Evolutionary conservation across 441 rosid species (phyloP), one percentile per base, ranked within the genome.

Genomic region (Metrosideros polymorpha): DNA sequence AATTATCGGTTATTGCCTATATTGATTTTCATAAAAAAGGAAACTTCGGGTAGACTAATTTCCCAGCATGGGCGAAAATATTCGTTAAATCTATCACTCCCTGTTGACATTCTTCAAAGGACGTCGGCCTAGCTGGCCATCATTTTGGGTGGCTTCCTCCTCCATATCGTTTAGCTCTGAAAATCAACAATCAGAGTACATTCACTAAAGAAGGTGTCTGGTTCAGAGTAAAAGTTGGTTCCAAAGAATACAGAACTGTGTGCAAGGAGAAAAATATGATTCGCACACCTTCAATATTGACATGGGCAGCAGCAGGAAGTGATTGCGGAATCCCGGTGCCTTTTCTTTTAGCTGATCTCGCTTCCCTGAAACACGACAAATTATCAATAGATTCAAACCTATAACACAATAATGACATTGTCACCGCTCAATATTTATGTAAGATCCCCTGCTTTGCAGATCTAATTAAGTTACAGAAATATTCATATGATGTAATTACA

Each of bases 261-360:
- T 15, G 42, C n/a, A 39, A 85, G 29, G 53, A 89, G 86, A 87
- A 83, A 63, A 57, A 87, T 57, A 59, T 49, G 83, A 83, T 84
- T 86, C 75, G 84, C 85, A n/a, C n/a, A 94, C 98, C 99, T 91
- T 92, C 89, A 85, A 89, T 82, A 90, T n/a, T n/a, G n/a, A 97
- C 92, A 90, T 97, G 97, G 85, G 95, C 94, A 91, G 94, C 94
- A 27, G 99, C 97, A 88, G 95, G 97, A 42, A 97, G 95, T 82
- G 98, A 92, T 86, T 92, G 95, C 24, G 98, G 98, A 86, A 97
- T 85, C 79, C 99, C 99, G 88, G 88, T 94, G 85, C 98, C 95
- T 88, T 93, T 97, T 85, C 96, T 95, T 86, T 50, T 84, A 84
- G 88, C 88, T 77, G 95, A 94, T 92, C 89, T 95, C 83, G 96